Conservation (phyloP, 805 yeast genomes). For the Diddensiella caesifluorescens region DNA sequence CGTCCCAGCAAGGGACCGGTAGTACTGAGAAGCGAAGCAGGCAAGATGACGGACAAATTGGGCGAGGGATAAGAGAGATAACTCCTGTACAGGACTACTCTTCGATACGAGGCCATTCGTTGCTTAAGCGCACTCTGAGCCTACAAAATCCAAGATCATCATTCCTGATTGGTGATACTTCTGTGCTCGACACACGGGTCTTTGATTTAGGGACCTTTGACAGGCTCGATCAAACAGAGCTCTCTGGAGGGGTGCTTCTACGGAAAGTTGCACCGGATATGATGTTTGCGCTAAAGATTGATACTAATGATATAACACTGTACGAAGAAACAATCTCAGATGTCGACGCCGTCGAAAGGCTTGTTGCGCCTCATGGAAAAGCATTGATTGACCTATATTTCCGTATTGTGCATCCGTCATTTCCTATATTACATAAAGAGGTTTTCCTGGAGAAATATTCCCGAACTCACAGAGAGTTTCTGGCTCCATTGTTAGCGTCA, state of each 20-base stretch:
- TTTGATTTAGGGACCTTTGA: constrained; percentile 59
- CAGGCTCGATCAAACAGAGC: constrained; percentile 74
- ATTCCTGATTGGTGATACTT: constrained; percentile 82
- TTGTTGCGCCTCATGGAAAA: constrained; percentile 91
- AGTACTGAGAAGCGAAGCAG: not conserved
- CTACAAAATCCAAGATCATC: constrained; percentile 87
- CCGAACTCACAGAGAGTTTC: constrained; percentile 84
- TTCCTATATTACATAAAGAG: constrained; percentile 85
- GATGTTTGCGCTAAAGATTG: constrained; percentile 70
- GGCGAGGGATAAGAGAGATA: constrained; percentile 28
- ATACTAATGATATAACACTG: constrained; percentile 70
- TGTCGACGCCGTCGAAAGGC: constrained; percentile 75
- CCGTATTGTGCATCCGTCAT: constrained; percentile 81
- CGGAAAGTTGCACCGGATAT: constrained; percentile 74
- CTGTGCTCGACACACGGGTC: constrained; percentile 69
- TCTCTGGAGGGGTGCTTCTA: constrained; percentile 59
- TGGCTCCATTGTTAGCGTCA: constrained; percentile 86
- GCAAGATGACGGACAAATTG: not conserved
- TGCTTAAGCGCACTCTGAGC: constrained; percentile 63
- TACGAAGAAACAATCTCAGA: constrained; percentile 66
- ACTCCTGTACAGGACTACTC: constrained; percentile 64
- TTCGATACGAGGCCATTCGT: constrained; percentile 53
- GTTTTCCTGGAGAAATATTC: constrained; percentile 89
- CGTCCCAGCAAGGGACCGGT: constrained; percentile 25
- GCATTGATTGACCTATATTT: constrained; percentile 65